These are phyloP conservation scores for Lolium multiflorum DNA, from an alignment of 176 grass and related monocot genomes.

Conservation along the genomic window DNA sequence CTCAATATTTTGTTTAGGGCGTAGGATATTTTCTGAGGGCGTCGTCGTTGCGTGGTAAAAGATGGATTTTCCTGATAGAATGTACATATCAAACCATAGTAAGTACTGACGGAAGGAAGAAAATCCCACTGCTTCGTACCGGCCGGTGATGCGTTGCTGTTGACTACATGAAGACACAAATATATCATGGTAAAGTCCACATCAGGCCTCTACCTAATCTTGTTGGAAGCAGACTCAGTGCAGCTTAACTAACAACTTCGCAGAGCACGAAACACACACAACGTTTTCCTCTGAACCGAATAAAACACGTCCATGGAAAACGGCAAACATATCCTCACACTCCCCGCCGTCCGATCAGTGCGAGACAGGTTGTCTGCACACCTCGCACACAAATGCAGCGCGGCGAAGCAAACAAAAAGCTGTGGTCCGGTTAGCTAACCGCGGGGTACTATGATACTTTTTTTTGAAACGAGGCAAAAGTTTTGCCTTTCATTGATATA, in stretches of 20 bases:
- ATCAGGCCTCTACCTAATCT: conserved; percentile 26
- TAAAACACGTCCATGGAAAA: neutral
- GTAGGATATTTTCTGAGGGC: neutral
- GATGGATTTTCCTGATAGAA: neutral
- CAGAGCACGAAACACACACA: neutral
- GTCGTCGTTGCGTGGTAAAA: neutral
- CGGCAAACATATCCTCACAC: neutral
- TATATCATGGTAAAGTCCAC: neutral
- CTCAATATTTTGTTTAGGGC: neutral
- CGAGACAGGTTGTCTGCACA: conserved; percentile 21
- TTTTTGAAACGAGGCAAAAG: too few relatives aligned
- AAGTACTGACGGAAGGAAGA: neutral
- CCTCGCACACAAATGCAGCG: conserved; percentile 11
- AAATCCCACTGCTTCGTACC: neutral
- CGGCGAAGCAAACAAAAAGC: conserved; percentile 42
- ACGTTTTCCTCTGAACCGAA: neutral
- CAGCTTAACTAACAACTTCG: neutral
- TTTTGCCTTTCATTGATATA: too few relatives aligned
- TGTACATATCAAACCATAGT: neutral
- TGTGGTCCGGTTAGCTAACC: conserved; percentile 40
- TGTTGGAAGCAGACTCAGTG: neutral
- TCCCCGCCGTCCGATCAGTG: neutral
- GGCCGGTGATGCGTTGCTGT: neutral
- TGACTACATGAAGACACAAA: neutral
- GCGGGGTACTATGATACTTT: conserved; percentile 17